Base-by-base conservation (phyloP, 768 basidiomycete genomes). In the Hortiboletus flavorubellus region DNA sequence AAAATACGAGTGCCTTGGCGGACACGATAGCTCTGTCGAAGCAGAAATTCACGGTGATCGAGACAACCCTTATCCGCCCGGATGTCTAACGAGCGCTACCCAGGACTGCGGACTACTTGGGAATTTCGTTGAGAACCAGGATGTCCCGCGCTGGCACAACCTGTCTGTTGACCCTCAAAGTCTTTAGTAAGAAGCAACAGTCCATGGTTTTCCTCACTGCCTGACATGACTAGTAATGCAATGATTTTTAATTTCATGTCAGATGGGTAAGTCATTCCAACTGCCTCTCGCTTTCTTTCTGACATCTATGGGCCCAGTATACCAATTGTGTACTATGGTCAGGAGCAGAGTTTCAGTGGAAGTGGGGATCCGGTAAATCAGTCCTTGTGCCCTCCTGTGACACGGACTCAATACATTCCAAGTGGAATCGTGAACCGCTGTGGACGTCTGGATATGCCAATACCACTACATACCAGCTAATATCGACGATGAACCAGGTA, bases 101-200 rank as follows among this genome's bases (percentile, higher is more conserved):
- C 44, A 68, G 68, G 69, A 69, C 42, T 44, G 49, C 16, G 55
- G 64, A 21, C 53, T 73, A 14, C 79, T 91, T 3, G 90, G 89
- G 2, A 90, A 87, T 62, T 91, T 91, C 72, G 68, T 91, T 34
- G 89, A 89, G 71, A 90, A 91, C 67, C 87, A 90, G 58, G 88
- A 91, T 65, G 54, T 87, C 11, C 81, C 87, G 8, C 82, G 89
- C 49, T 91, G 88, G 87, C 78, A 80, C 46, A 88, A 85, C 68
- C 46, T 79, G 12, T 85, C 86, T 2, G 83, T 86, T 16, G 90
- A 91, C 62, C 81, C 82, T 5, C 87, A 90, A 67, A 84, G 78
- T 67, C 73, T 88, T 59, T 85, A 82, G 85, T 85, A 62, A 59
- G 82, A 68, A 43, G 21, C 37, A 34, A 4, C 14, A 29, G 8